Base-by-base conservation (phyloP, 352 stramenopile species). In the Saprolegnia parasitica region DNA sequence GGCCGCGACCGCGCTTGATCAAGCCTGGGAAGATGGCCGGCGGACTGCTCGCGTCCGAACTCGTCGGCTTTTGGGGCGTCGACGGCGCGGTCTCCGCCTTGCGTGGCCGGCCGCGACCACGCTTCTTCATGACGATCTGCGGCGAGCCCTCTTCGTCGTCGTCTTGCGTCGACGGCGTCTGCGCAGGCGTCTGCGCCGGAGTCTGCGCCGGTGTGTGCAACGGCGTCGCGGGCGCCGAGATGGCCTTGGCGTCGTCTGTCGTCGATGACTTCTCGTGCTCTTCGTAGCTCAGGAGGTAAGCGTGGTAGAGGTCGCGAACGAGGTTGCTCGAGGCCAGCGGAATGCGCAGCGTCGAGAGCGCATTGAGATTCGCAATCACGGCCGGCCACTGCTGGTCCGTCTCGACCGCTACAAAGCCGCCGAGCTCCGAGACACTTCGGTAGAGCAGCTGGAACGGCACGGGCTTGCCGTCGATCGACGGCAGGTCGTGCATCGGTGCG, bases 401-500 rank as follows among this genome's bases (percentile, higher is more conserved):
- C 16, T 58, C 50, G 13, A 70, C 83, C 20, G 56, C 66, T 9
- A 77, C 67, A 40, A 80, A 93, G 35, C 84, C 84, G 5, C 82
- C 84, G 6, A 84, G 62, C 21, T 79, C 73, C 6, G 67, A 37
- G 8, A 95, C 83, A 0, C 71, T 82, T 72, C 89, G 88, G 77
- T 88, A 90, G 10, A 95, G 72, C 35, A 79, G 67, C 29, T 80
- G 77, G 52, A 95, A 68, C 54, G 91, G 92, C 15, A 92, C 75
- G 9, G 89, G 72, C 68, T 91, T 81, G 21, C 83, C 86, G 49
- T 95, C 78, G 15, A 88, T 77, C 32, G 80, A 79, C 9, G 86
- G 86, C 40, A 91, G 67, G 56, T 87, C 80, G 68, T 90, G 78
- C 86, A 95, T 95, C 24, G 86, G 86, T 40, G 85, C 76, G 11